These are phyloP conservation scores for Eimeria falciformis DNA, from an alignment of 169 alveolate species.

Conservation along the genomic window DNA sequence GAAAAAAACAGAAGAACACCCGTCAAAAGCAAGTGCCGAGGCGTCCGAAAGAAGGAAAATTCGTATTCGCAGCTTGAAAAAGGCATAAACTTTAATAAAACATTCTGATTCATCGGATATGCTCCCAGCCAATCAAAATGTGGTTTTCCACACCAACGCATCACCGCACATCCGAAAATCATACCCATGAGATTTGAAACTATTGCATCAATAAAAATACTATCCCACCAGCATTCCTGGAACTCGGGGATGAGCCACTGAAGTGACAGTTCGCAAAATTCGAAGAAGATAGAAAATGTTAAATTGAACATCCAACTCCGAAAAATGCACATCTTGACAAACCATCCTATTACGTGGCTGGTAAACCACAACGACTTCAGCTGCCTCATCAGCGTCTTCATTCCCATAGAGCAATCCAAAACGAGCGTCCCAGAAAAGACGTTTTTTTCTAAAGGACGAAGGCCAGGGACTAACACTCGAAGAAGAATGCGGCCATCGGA, in stretches of 20 bases:
- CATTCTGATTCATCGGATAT: conserved; percentile 61
- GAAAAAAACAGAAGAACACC: conserved; percentile 48
- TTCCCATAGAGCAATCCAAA: conserved; percentile 66
- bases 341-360: conserved; percentile 79
- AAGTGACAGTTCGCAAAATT: conserved; percentile 74
- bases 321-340: conserved; percentile 75
- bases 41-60: conserved; percentile 76
- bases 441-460: neutral
- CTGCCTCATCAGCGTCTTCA: conserved; percentile 65
- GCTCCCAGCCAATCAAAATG: conserved; percentile 74
- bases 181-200: conserved; percentile 77
- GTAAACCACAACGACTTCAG: conserved; percentile 71
- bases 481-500: conserved; percentile 64
- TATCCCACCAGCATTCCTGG: conserved; percentile 83
- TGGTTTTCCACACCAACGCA: conserved; percentile 20
- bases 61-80: conserved; percentile 74
- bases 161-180: conserved; percentile 63
- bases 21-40: conserved; percentile 59
- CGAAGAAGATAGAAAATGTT: conserved; percentile 60
- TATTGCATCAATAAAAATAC: conserved; percentile 73
- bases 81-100: conserved; percentile 68
- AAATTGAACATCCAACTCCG: conserved; percentile 77
- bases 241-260: conserved; percentile 83
- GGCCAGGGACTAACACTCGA: conserved; percentile 70
- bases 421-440: conserved; percentile 77